phyloP scores from a whole-genome alignment of 106 monocot genomes.

The Gastrodia elata region DNA sequence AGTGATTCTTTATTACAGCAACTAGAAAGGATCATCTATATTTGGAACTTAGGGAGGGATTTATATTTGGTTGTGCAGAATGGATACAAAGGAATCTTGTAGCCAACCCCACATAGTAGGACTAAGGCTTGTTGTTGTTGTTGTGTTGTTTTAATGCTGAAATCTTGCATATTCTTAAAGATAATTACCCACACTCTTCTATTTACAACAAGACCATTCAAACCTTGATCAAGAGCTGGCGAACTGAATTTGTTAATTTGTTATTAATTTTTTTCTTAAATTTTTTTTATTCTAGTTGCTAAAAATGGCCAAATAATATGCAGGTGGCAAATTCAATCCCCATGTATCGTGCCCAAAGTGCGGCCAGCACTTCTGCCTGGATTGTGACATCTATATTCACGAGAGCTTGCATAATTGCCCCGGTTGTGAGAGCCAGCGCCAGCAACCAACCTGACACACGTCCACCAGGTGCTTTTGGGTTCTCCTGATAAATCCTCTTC shows the following conservation, averaged over 20 bases:
- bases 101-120: too few species aligned
- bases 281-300: slow-evolving; percentile 11
- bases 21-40: too few species aligned
- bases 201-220: not conserved
- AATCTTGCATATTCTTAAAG: not conserved
- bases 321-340: slow-evolving; percentile 53
- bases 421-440: slow-evolving; percentile 78
- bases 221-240: not conserved
- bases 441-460: not conserved
- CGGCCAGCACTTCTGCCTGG: slow-evolving; percentile 81
- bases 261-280: not conserved
- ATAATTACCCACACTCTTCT: not conserved
- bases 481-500: too few species aligned
- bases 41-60: too few species aligned
- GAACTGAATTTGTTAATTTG: not conserved
- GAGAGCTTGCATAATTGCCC: slow-evolving; percentile 99
- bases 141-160: too few species aligned
- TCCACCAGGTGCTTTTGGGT: too few species aligned
- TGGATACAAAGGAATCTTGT: too few species aligned
- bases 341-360: slow-evolving; percentile 78
- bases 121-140: too few species aligned
- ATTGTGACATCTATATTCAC: slow-evolving; percentile 96
- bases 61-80: too few species aligned
- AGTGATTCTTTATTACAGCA: too few species aligned
- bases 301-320: not conserved